Evolutionary conservation across 371 early-diverging fungal genomes (phyloP).

Genomic region (Choanephora cucurbitarum): DNA sequence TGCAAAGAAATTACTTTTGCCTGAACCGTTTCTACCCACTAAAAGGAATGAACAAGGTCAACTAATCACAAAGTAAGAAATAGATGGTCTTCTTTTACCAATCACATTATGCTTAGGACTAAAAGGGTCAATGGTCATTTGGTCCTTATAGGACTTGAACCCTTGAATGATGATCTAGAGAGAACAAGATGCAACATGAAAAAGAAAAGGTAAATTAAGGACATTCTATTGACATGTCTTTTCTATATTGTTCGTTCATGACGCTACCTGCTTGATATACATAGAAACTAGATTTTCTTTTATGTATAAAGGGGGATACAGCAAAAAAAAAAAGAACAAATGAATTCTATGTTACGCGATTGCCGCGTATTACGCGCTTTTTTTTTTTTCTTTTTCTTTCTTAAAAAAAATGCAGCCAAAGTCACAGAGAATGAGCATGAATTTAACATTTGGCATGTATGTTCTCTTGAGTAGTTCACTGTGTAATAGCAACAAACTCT

Average conservation of each 20-base stretch:
- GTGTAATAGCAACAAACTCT: no score
- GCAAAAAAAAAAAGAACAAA: neutral
- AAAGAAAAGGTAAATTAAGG: no score
- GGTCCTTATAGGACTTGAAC: constrained; percentile 98
- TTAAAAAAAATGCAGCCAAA: neutral
- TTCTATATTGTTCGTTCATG: no score
- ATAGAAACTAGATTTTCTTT: constrained; percentile 3
- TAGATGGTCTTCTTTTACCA: constrained; percentile 53
- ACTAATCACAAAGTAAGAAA: neutral
- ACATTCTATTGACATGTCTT: no score
- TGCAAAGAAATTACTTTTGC: constrained; percentile 99
- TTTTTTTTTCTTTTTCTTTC: neutral
- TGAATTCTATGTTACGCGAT: no score
- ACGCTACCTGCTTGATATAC: constrained; percentile 25
- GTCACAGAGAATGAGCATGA: neutral
- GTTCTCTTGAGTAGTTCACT: no score
- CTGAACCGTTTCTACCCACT: constrained; percentile 99
- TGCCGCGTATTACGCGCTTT: neutral
- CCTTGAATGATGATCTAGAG: constrained; percentile 93
- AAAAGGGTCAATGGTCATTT: constrained; percentile 90
- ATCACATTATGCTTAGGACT: constrained; percentile 93
- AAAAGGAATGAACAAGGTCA: constrained; percentile 9
- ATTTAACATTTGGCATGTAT: no score
- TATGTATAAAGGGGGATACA: neutral
- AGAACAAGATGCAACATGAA: neutral